Base-by-base conservation (phyloP, 2,329 filamentous ascomycete species). In the Xylariaceae sp. region DNA sequence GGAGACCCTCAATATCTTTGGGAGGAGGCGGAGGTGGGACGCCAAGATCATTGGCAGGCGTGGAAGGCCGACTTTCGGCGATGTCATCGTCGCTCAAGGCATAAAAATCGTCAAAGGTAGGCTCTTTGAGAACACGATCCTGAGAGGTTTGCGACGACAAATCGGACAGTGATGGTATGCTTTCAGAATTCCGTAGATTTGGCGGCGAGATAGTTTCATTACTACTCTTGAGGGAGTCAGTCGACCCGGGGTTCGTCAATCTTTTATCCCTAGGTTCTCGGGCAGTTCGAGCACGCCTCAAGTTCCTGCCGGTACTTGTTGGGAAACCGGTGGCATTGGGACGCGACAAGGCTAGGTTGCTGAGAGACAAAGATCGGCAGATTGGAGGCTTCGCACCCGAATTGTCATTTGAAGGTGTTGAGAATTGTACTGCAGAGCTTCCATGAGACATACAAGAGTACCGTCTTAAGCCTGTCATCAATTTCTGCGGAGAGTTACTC, bases 51-150 rank as follows among this genome's bases (percentile, higher is more conserved):
- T 40, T 29, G 29, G 51, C 37, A 42, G 56, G 56, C 39, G 64
- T 64, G n/a, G 53, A 30, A 43, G 62, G 62, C 63, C 46, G 55
- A 43, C 59, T 68, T 60, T 83, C 80, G 6, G 80, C 78, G 57
- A 84, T 80, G 53, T 83, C 80, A 32, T 84, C 80, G 56, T 83
- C 80, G 54, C 74, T 78, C 4, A 83, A 70, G 26, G 73, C 71
- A 51, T 80, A 70, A 50, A 83, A 82, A 40, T 83, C 80, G 19
- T 74, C 72, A 27, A 82, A 68, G 39, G 74, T 75, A 4, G 80
- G 80, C 60, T 82, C 80, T 45, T 71, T 70, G 3, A 82, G 71
- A 1, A 73, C 70, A 1, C 69, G 65, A 51, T 70, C 71, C 31
- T 65, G 61, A 66, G 47, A 53, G 37, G 47, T 60, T 59, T 35